phyloP scores from a whole-genome alignment of 192 early-diverging fungal genomes.

The Geranomyces variabilis region DNA sequence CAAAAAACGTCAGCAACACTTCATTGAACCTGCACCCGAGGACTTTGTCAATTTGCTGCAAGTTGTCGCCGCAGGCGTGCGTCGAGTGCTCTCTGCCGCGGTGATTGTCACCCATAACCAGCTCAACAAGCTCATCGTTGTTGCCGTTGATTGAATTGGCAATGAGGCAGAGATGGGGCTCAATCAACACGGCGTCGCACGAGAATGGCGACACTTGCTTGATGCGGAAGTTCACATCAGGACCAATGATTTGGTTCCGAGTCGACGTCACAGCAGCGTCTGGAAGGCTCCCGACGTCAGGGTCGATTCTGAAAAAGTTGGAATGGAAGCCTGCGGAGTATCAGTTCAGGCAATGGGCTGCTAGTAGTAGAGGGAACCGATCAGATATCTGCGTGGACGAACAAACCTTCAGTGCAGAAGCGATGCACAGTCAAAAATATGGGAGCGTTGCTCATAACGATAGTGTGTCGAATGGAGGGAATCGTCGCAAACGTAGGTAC shows the following conservation, averaged over 20 bases:
- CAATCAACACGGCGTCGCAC: too few relatives aligned
- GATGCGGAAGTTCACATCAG: background rate
- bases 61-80: too few relatives aligned
- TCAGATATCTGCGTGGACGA: background rate
- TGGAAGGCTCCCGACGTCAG: background rate
- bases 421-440: background rate
- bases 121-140: too few relatives aligned
- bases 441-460: background rate
- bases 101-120: too few relatives aligned
- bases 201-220: background rate
- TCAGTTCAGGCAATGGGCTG: background rate
- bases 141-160: too few relatives aligned
- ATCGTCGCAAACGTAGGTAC: too few relatives aligned
- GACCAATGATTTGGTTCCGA: background rate
- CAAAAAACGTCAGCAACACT: slow-evolving; percentile 3
- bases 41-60: background rate
- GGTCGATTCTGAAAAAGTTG: background rate
- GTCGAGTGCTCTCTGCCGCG: too few relatives aligned
- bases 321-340: background rate
- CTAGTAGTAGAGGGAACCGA: background rate
- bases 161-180: too few relatives aligned
- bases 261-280: background rate
- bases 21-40: slow-evolving; percentile 5
- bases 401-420: slow-evolving; percentile 1
- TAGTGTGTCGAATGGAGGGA: background rate